Evolutionary conservation across 306 rosid genomes (phyloP), one percentile per base, ranked within the genome.

Genomic region (Luffa aegyptiaca): DNA sequence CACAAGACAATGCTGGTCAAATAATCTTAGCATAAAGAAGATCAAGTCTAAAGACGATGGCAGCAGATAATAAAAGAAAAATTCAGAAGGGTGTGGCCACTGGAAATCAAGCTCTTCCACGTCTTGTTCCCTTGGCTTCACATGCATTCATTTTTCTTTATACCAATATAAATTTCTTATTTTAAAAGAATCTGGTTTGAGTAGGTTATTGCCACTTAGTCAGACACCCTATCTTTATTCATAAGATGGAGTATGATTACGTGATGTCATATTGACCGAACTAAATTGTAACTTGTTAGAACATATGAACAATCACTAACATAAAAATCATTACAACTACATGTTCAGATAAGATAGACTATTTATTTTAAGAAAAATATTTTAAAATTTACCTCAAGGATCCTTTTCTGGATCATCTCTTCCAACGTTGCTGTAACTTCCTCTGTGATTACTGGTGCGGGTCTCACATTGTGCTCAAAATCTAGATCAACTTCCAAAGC

Each of bases 401-500:
- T 90, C 88, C 97, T 90, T 84, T 88, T 89, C 87, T 81, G 72
- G 82, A 95, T 93, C 73, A 91, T 82, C 36, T 93, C 97, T 90
- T 95, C 99, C 61, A 93, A 81, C 33, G 94, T 85, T 68, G 90
- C 85, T 35, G 97, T 93, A 81, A 91, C 87, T 79, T 93, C 99
- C 86, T 95, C 97, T 14, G 99, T 95, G 73, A 91, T 93, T 42
- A 91, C 94, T 64, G 97, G 97, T 26, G 90, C 87, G 62, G 97
- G 97, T 85, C 93, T 90, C 72, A 89, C 88, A 79, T 95, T 95
- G 85, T 93, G 97, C 78, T 93, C 93, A 87, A 91, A 95, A 79
- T 95, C 97, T 56, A 95, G 84, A 84, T 93, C 93, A 87, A 87
- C 97, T 83, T 88, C 99, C 71, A 95, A 83, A 6, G 97, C 97